phyloP scores from a whole-genome alignment of 257 asterid species.

The Nicotiana attenuata region DNA sequence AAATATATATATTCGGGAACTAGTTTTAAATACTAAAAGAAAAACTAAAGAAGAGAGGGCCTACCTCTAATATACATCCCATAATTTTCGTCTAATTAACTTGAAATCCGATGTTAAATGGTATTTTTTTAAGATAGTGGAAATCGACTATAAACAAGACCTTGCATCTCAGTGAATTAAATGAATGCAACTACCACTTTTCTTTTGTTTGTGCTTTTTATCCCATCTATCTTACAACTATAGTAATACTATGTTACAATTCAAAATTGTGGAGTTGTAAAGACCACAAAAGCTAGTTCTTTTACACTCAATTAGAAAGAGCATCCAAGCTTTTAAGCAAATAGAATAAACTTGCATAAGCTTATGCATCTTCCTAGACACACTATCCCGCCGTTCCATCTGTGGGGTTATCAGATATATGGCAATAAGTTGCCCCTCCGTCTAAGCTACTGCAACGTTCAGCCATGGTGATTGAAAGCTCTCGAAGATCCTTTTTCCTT shows the following conservation, averaged over 20 bases:
- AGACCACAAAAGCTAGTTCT: slow-evolving; percentile 29
- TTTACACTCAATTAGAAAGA: slow-evolving; percentile 28
- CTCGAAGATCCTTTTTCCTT: neutral
- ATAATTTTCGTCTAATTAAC: no score
- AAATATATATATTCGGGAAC: neutral
- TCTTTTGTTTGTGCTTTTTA: slow-evolving; percentile 1
- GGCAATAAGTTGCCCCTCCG: neutral
- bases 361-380: slow-evolving; percentile 15
- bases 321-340: slow-evolving; percentile 19
- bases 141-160: neutral
- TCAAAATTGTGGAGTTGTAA: slow-evolving; percentile 41
- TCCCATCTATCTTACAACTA: slow-evolving; percentile 35
- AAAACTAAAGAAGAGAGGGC: neutral
- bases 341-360: slow-evolving; percentile 18
- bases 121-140: neutral
- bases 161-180: slow-evolving; percentile 14
- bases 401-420: neutral
- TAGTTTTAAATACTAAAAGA: neutral
- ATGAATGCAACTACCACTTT: slow-evolving; percentile 33
- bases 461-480: neutral
- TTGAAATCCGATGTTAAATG: neutral
- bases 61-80: neutral
- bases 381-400: slow-evolving; percentile 13
- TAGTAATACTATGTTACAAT: slow-evolving; percentile 47
- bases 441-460: neutral